phyloP scores from a whole-genome alignment of 345 rosid species.

The Erodium maritimum region DNA sequence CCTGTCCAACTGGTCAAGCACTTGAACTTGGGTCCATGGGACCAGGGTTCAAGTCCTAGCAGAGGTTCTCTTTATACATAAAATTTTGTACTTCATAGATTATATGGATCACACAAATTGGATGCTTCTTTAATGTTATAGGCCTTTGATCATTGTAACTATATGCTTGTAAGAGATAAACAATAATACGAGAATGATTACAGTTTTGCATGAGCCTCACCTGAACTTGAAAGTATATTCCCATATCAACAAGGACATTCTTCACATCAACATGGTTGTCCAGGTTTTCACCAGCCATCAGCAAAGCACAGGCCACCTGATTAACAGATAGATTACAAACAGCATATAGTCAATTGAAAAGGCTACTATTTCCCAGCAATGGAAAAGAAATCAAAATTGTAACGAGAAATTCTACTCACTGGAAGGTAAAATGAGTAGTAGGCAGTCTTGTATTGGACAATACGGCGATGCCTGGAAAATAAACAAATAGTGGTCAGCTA shows the following conservation, averaged over 20 bases:
- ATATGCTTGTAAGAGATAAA: no score
- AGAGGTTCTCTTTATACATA: no score
- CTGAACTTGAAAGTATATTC: constrained; percentile 83
- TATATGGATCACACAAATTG: no score
- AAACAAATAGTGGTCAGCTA: constrained; percentile 1
- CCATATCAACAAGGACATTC: constrained; percentile 62
- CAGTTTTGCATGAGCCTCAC: no score
- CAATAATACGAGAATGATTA: no score
- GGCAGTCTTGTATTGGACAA: constrained; percentile 69
- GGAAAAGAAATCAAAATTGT: neutral
- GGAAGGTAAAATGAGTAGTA: constrained; percentile 80
- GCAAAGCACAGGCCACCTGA: constrained; percentile 80
- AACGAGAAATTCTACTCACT: constrained; percentile 29
- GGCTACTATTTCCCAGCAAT: neutral
- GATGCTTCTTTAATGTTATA: no score
- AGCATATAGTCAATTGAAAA: constrained; percentile 1
- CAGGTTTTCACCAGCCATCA: constrained; percentile 60
- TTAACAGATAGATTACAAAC: neutral
- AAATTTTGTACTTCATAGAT: no score
- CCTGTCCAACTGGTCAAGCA: no score
- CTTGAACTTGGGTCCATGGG: no score
- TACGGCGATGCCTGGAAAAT: constrained; percentile 55
- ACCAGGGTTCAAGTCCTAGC: no score
- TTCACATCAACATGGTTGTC: constrained; percentile 51
- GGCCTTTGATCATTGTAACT: no score